These are phyloP conservation scores for Lipomyces sp. DNA, from an alignment of 805 yeast genomes.

Conservation along the genomic window DNA sequence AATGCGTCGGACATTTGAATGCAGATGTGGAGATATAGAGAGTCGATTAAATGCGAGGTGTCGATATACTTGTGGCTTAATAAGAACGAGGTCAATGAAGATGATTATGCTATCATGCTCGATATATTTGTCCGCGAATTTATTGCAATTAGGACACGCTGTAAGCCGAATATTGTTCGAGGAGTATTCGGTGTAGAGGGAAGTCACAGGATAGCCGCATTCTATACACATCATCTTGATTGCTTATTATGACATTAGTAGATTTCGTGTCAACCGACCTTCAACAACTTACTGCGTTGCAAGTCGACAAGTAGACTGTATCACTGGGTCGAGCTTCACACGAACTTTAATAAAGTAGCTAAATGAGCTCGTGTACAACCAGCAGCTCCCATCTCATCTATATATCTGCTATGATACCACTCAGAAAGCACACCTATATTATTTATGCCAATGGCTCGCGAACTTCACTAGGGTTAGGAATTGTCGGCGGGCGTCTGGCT, in stretches of 20 bases:
- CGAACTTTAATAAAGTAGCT: background rate
- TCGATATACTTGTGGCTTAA: slow-evolving; percentile 79
- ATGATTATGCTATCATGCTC: slow-evolving; percentile 86
- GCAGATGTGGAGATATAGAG: slow-evolving; percentile 33
- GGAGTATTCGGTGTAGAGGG: slow-evolving; percentile 73
- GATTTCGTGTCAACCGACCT: background rate
- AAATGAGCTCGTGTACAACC: background rate
- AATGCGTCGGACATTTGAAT: slow-evolving; percentile 50
- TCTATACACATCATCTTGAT: slow-evolving; percentile 82
- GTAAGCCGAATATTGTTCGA: slow-evolving; percentile 80
- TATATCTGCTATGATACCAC: background rate
- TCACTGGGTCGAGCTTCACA: background rate
- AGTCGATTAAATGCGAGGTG: slow-evolving; percentile 81
- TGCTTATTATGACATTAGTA: background rate
- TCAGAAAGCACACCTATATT: background rate
- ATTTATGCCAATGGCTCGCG: background rate
- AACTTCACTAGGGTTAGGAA: too few species aligned
- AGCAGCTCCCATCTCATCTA: background rate
- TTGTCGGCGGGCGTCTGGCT: too few species aligned
- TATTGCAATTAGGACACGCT: slow-evolving; percentile 71
- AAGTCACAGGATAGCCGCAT: slow-evolving; percentile 68
- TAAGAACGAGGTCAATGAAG: slow-evolving; percentile 77
- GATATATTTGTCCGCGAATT: slow-evolving; percentile 85
- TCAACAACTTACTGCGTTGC: too few species aligned
- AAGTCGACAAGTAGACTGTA: too few species aligned